A percentile compares a stretch with the other conserved stretches of the same genome.
These are phyloP conservation scores for Tylopilus sp. DNA, from an alignment of 768 basidiomycete species.

Conservation along the genomic window DNA sequence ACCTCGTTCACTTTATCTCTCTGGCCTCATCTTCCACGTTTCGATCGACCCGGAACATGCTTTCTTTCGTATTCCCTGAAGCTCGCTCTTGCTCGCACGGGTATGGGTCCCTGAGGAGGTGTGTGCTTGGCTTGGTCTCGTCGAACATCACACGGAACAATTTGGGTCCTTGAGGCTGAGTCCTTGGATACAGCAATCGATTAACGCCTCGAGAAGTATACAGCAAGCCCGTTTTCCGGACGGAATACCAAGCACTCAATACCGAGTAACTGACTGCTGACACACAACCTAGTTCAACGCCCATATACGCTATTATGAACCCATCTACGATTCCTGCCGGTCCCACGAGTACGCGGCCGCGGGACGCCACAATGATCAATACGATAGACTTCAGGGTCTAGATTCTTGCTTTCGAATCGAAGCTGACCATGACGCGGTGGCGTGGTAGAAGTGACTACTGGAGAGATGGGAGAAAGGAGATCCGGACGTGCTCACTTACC, in stretches of 20 bases:
- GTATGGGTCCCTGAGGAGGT: slow-evolving; percentile 9
- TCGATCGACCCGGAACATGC: slow-evolving; percentile 8
- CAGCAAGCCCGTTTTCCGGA: slow-evolving; percentile 7
- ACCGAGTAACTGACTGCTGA: not conserved
- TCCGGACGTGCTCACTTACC: not conserved
- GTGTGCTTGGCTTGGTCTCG: not conserved
- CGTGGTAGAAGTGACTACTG: not conserved
- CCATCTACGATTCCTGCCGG: slow-evolving; percentile 1
- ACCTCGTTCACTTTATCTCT: not conserved
- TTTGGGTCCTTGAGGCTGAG: not conserved
- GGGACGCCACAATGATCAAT: slow-evolving; percentile 11
- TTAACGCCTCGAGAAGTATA: not conserved
- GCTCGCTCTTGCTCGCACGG: slow-evolving; percentile 14
- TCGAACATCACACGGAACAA: not conserved
- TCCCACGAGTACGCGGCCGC: slow-evolving; percentile 13
- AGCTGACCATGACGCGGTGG: not conserved
- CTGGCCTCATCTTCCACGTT: not conserved
- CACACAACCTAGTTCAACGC: not conserved
- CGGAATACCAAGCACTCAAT: not conserved
- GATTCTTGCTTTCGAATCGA: not conserved
- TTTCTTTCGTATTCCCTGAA: not conserved
- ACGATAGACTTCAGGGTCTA: slow-evolving; percentile 17
- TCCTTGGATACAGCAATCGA: not conserved
- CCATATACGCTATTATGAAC: slow-evolving; percentile 3
- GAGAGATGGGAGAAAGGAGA: not conserved